Conservation (phyloP, 768 basidiomycete species). For the Dentipellis sp. region DNA sequence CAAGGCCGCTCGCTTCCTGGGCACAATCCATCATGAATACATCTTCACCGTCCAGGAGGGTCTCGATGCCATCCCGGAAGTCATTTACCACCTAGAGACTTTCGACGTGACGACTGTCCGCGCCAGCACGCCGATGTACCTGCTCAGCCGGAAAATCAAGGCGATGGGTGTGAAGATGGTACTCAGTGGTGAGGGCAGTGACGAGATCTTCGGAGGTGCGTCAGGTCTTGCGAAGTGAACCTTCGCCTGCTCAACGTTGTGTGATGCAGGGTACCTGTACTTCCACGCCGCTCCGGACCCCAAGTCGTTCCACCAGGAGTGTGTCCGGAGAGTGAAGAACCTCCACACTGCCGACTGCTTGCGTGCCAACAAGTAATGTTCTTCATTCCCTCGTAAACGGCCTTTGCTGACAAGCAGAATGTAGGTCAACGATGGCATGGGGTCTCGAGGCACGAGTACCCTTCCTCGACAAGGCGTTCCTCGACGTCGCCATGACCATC, state of each 20-base stretch:
- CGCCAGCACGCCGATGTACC: slow-evolving; percentile 98
- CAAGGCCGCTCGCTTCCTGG: slow-evolving; percentile 88
- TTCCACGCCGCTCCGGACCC: slow-evolving; percentile 96
- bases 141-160: slow-evolving; percentile 96
- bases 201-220: slow-evolving; percentile 92
- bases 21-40: slow-evolving; percentile 95
- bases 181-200: slow-evolving; percentile 92
- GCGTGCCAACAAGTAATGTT: slow-evolving; percentile 87
- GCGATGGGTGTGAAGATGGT: slow-evolving; percentile 99
- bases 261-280: slow-evolving; percentile 79
- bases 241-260: background rate
- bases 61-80: slow-evolving; percentile 92
- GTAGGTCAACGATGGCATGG: slow-evolving; percentile 98
- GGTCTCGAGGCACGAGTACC: slow-evolving; percentile 97
- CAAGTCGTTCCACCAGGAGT: slow-evolving; percentile 89
- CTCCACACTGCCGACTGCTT: slow-evolving; percentile 96
- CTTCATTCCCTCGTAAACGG: background rate
- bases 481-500: slow-evolving; percentile 88
- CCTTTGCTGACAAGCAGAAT: slow-evolving; percentile 4
- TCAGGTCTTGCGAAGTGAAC: background rate
- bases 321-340: slow-evolving; percentile 92
- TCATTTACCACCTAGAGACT: slow-evolving; percentile 97
- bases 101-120: slow-evolving; percentile 98
- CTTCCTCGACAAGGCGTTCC: slow-evolving; percentile 95
- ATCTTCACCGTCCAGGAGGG: slow-evolving; percentile 98